phyloP scores from a whole-genome alignment of 139 green algal species.

The Chlamydomonas applanata region DNA sequence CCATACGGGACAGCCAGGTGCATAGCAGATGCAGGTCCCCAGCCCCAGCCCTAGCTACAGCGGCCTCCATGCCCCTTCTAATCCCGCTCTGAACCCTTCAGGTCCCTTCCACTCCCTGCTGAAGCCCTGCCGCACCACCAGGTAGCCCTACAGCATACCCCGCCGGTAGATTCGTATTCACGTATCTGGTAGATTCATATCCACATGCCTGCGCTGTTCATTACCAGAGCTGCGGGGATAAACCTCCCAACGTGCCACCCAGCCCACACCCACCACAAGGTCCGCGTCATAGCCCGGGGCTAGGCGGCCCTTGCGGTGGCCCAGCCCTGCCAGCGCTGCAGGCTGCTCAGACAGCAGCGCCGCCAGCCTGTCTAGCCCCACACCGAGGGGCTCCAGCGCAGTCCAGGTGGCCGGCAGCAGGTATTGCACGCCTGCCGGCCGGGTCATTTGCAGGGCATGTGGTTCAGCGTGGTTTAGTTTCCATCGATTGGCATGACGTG shows the following conservation, averaged over 20 bases:
- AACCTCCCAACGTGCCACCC: neutral
- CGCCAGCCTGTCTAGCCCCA: slow-evolving; percentile 27
- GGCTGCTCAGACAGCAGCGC: slow-evolving; percentile 56
- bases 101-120: neutral
- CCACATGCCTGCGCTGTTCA: neutral
- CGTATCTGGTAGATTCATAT: neutral
- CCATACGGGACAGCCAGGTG: too few species aligned
- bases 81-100: too few species aligned
- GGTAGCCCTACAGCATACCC: too few species aligned
- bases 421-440: slow-evolving; percentile 77
- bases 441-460: too few species aligned
- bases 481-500: too few species aligned
- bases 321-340: slow-evolving; percentile 63
- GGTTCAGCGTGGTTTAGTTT: too few species aligned
- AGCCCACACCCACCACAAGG: slow-evolving; percentile 65
- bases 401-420: slow-evolving; percentile 82
- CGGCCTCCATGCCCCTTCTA: too few species aligned
- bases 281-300: slow-evolving; percentile 78
- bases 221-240: neutral
- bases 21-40: too few species aligned
- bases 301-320: slow-evolving; percentile 67
- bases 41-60: too few species aligned
- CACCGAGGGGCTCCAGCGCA: slow-evolving; percentile 25
- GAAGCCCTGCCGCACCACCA: neutral
- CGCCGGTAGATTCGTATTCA: too few species aligned